Percentiles rank a stretch among this genome's conserved stretches.
phyloP scores from a whole-genome alignment of 768 basidiomycete genomes.

The Xerocomellus amylosporus region DNA sequence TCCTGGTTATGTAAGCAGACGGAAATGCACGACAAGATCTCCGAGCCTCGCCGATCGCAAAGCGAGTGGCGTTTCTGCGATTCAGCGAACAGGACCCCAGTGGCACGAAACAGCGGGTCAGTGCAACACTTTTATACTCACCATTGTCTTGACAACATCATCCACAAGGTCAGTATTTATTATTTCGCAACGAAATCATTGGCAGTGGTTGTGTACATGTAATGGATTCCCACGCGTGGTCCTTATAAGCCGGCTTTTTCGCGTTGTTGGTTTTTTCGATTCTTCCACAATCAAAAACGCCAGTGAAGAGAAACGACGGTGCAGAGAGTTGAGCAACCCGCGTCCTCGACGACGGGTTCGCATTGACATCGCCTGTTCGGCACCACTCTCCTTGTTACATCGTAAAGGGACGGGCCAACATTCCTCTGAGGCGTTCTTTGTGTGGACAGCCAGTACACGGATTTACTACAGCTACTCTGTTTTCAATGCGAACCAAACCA shows the following conservation, averaged over 20 bases:
- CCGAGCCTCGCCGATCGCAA: not conserved
- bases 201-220: slow-evolving; percentile 1
- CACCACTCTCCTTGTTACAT: slow-evolving; percentile 57
- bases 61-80: not conserved
- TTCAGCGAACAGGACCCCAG: no score
- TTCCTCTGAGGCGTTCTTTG: slow-evolving; percentile 50
- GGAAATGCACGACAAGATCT: not conserved
- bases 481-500: not conserved
- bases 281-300: slow-evolving; percentile 49
- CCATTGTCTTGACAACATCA: not conserved
- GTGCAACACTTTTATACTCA: not conserved
- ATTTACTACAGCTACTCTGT: no score
- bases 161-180: not conserved
- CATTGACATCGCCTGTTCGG: slow-evolving; percentile 66
- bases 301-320: slow-evolving; percentile 53
- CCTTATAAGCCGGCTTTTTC: slow-evolving; percentile 5
- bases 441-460: not conserved
- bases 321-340: slow-evolving; percentile 57
- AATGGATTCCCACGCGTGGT: slow-evolving; percentile 20
- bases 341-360: slow-evolving; percentile 42
- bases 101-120: not conserved
- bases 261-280: slow-evolving; percentile 20
- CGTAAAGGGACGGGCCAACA: slow-evolving; percentile 55
- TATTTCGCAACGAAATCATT: not conserved
- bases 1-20: slow-evolving; percentile 20